A percentile compares a stretch with the other conserved stretches of the same genome.
Evolutionary conservation across 2,329 filamentous ascomycete genomes (phyloP).

Genomic region (Trichoderma sp.): DNA sequence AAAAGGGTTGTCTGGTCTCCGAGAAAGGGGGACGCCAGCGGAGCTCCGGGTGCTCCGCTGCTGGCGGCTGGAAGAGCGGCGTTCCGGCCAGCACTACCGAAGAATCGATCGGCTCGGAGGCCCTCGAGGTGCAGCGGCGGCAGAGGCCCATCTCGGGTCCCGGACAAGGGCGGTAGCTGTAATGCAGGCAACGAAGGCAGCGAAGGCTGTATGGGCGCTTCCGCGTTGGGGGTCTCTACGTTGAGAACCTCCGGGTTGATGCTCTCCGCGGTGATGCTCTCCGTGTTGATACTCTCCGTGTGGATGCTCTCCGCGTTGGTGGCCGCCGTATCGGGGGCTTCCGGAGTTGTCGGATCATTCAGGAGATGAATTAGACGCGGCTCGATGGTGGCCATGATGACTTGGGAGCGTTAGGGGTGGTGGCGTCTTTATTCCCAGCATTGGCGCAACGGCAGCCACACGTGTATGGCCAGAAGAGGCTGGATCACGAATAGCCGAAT

Average conservation of each 20-base stretch:
- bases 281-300: constrained; percentile 39
- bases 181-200: constrained; percentile 55
- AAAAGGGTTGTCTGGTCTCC: constrained; percentile 31
- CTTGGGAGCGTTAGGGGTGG: constrained; percentile 30
- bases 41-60: constrained; percentile 26
- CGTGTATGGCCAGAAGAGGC: background rate
- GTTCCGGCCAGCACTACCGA: constrained; percentile 24
- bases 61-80: constrained; percentile 9
- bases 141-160: constrained; percentile 45
- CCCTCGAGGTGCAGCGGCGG: constrained; percentile 57
- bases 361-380: constrained; percentile 67
- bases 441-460: constrained; percentile 25
- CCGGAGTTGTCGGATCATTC: constrained; percentile 57
- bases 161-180: constrained; percentile 46
- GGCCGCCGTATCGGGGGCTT: constrained; percentile 46
- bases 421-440: constrained; percentile 27
- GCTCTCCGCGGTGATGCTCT: background rate
- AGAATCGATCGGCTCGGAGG: constrained; percentile 44
- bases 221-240: constrained; percentile 33
- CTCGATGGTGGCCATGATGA: constrained; percentile 67
- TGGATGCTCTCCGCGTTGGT: background rate
- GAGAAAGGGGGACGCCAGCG: constrained; percentile 26
- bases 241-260: constrained; percentile 34
- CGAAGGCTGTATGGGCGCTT: background rate
- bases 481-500: background rate